Evolutionary conservation across 192 early-diverging fungal genomes (phyloP), one percentile per base, ranked within the genome.

Genomic region (Dissophora globulifera): DNA sequence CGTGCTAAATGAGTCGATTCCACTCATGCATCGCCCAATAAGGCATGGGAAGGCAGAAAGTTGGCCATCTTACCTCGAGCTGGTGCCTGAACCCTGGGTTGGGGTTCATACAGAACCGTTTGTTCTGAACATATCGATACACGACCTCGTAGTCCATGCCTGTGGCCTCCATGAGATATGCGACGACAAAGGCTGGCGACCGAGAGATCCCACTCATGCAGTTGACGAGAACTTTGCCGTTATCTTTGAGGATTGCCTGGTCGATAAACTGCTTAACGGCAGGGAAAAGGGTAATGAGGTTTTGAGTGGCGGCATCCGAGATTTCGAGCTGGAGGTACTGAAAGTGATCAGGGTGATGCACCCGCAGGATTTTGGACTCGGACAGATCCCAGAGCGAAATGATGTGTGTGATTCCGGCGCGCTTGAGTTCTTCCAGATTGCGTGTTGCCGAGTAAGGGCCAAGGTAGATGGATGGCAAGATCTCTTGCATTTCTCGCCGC

Each of bases 61-160:
- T 33, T 33, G 41, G 9, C 38, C 9, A 32, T 27, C 49, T 53
- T 79, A 91, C 92, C 84, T 91, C 90, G 35, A 94, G 81, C 60
- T 94, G 93, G 57, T 82, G 84, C 78, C 93, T 93, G 68, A 93
- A 93, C 4, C 83, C 89, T 45, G 93, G 90, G 58, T 90, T 89
- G 15, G 93, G 93, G 64, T 92, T 91, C 79, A 94, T 92, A 69
- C 96, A 97, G 67, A 95, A 92, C 55, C 96, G 59, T 46, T 88
- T 85, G 58, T 90, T 92, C 72, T 96, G 96, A 20, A 97, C 93
- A 83, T 86, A 93, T 35, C 87, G 83, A 65, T 91, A 94, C 3
- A 94, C 93, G 19, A 88, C 81, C 23, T 81, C 62, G 52, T 90
- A 94, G 27, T 84, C 84, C 69, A 90, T 67, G 1, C 83, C 75